Evolutionary conservation across 371 early-diverging fungal genomes (phyloP).

Genomic region (Nematocida ironsii): DNA sequence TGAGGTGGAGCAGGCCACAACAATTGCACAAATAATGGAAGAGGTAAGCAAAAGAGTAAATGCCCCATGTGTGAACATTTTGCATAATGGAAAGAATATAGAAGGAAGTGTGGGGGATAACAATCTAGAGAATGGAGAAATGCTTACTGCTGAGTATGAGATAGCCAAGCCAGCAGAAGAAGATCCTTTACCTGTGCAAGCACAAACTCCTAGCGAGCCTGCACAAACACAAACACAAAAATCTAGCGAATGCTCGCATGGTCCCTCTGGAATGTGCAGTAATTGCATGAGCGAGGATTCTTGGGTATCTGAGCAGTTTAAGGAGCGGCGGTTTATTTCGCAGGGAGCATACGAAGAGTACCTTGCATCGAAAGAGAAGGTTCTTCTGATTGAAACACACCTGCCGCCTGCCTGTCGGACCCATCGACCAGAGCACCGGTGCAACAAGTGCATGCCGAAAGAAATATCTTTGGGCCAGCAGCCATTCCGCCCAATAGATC

Average conservation of each 20-base stretch:
- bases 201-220: not conserved
- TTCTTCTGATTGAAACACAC: constrained; percentile 52
- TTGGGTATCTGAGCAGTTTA: constrained; percentile 59
- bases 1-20: constrained; percentile 9
- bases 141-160: constrained; percentile 39
- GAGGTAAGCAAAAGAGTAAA: constrained; percentile 14
- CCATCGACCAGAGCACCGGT: constrained; percentile 58
- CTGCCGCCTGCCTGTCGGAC: constrained; percentile 36
- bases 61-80: constrained; percentile 6
- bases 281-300: constrained; percentile 68
- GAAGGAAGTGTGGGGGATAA: constrained; percentile 27
- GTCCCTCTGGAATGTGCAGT: constrained; percentile 65
- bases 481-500: constrained; percentile 91
- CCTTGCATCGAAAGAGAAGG: constrained; percentile 53
- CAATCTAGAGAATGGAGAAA: constrained; percentile 34
- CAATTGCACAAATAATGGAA: constrained; percentile 17
- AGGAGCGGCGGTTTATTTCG: constrained; percentile 67
- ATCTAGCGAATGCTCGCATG: constrained; percentile 62
- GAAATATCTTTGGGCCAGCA: constrained; percentile 67
- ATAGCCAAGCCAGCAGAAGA: not conserved
- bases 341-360: constrained; percentile 64
- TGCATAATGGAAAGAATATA: constrained; percentile 21
- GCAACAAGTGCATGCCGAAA: constrained; percentile 62
- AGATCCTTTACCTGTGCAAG: not conserved
- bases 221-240: not conserved